phyloP scores from a whole-genome alignment of 371 early-diverging fungal genomes.

The Zychaea mexicana region DNA sequence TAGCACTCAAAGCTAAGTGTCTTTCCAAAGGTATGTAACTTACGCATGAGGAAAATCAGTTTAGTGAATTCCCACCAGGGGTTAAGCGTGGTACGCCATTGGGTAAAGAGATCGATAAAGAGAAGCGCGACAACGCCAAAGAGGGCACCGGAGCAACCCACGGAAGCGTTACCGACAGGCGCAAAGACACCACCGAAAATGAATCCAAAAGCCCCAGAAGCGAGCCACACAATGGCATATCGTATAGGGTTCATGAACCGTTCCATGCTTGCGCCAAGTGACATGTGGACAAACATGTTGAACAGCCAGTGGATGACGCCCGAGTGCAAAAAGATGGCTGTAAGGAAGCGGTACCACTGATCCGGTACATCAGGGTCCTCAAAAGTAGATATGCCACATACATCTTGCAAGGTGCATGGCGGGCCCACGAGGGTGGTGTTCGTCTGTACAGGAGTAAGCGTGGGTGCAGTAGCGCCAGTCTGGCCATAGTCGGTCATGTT shows the following conservation, averaged over 20 bases:
- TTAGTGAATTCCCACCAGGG: conserved; percentile 34
- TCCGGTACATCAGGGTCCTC: conserved; percentile 37
- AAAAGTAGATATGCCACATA: conserved; percentile 52
- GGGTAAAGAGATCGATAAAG: conserved; percentile 67
- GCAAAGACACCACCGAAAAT: conserved; percentile 71
- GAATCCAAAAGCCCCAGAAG: conserved; percentile 74
- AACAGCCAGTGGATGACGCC: conserved; percentile 71
- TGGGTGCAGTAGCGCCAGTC: conserved; percentile 6
- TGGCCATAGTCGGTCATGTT: conserved; percentile 9
- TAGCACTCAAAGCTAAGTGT: too few relatives aligned
- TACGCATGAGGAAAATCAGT: conserved; percentile 10
- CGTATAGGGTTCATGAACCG: conserved; percentile 67
- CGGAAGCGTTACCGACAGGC: conserved; percentile 52
- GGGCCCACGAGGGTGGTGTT: conserved; percentile 24
- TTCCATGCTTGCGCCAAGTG: conserved; percentile 68
- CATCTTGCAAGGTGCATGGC: conserved; percentile 51
- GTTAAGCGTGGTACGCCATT: conserved; percentile 56
- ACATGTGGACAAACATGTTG: conserved; percentile 67
- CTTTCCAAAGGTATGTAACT: background rate
- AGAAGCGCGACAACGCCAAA: conserved; percentile 75
- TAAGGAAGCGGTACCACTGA: conserved; percentile 78
- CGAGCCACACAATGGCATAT: conserved; percentile 67
- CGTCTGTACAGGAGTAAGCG: conserved; percentile 1
- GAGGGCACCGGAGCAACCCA: conserved; percentile 77
- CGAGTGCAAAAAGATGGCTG: conserved; percentile 77